These are phyloP conservation scores for Calonectria pseudoturangicola DNA, from an alignment of 2,329 filamentous ascomycete species.

Conservation along the genomic window DNA sequence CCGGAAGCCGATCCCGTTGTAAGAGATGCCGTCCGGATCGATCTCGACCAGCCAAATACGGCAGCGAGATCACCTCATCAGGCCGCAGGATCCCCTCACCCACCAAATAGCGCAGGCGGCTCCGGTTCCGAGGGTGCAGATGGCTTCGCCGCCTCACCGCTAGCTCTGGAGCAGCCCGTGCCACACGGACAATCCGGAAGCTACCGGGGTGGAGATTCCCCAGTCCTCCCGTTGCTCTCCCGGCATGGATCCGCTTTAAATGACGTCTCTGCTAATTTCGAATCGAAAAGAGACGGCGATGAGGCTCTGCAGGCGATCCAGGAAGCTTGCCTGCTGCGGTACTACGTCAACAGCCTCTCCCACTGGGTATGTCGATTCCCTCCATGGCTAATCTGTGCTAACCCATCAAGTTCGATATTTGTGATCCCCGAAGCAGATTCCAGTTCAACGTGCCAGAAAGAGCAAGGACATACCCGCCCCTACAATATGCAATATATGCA, in stretches of 20 bases:
- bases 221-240: constrained; percentile 9
- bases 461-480: constrained; percentile 42
- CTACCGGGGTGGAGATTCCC: neutral
- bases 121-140: neutral
- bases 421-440: constrained; percentile 41
- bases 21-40: neutral
- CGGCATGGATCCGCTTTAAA: constrained; percentile 42
- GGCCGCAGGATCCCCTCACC: constrained; percentile 1
- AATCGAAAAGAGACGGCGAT: constrained; percentile 25
- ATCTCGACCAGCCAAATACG: neutral
- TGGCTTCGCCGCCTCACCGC: constrained; percentile 14
- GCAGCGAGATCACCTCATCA: neutral
- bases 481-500: constrained; percentile 45
- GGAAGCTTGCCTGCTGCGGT: constrained; percentile 48
- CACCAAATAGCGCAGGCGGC: neutral
- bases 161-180: neutral
- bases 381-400: fast-evolving
- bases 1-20: neutral
- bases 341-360: constrained; percentile 45
- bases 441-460: constrained; percentile 45
- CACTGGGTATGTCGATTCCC: constrained; percentile 41
- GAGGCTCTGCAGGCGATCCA: constrained; percentile 29
- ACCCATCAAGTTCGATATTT: constrained; percentile 44
- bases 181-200: neutral
- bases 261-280: constrained; percentile 13